A percentile compares a stretch with the other conserved stretches of the same genome.
Evolutionary conservation across 306 rosid genomes (phyloP).

Genomic region (Begonia fuchsioides): DNA sequence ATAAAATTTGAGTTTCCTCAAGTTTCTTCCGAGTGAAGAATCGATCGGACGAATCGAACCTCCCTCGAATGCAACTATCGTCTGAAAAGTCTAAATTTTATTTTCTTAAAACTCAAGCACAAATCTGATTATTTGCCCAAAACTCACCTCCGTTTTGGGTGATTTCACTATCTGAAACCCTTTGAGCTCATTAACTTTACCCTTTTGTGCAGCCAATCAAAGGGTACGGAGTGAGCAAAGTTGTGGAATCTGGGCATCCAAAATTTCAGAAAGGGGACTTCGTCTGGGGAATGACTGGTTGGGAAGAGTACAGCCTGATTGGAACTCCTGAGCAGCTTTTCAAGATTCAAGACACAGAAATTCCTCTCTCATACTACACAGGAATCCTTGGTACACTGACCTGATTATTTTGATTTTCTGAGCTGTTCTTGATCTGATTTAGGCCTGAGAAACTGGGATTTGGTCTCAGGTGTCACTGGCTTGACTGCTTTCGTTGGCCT

Average conservation of each 20-base stretch:
- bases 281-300: constrained; percentile 46
- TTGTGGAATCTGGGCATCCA: constrained; percentile 42
- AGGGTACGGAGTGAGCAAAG: constrained; percentile 41
- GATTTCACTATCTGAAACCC: too few species aligned
- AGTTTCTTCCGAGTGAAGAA: too few species aligned
- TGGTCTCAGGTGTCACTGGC: constrained; percentile 1
- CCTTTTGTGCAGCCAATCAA: constrained; percentile 14
- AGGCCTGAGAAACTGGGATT: not conserved
- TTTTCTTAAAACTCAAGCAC: too few species aligned
- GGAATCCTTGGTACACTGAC: constrained; percentile 43
- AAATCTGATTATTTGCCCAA: too few species aligned
- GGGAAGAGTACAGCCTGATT: constrained; percentile 49
- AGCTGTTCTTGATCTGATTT: not conserved
- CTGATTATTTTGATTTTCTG: not conserved
- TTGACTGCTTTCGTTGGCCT: not conserved
- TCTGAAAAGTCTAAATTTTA: too few species aligned
- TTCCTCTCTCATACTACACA: constrained; percentile 52
- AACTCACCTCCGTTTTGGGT: too few species aligned
- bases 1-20: too few species aligned
- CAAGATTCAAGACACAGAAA: constrained; percentile 38
- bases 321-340: constrained; percentile 15
- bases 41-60: too few species aligned
- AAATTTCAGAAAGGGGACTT: constrained; percentile 34
- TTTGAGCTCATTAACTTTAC: too few species aligned
- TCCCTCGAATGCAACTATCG: too few species aligned